Conservation (phyloP, 2,329 filamentous ascomycete genomes). For the Colletotrichum lindemuthianum region DNA sequence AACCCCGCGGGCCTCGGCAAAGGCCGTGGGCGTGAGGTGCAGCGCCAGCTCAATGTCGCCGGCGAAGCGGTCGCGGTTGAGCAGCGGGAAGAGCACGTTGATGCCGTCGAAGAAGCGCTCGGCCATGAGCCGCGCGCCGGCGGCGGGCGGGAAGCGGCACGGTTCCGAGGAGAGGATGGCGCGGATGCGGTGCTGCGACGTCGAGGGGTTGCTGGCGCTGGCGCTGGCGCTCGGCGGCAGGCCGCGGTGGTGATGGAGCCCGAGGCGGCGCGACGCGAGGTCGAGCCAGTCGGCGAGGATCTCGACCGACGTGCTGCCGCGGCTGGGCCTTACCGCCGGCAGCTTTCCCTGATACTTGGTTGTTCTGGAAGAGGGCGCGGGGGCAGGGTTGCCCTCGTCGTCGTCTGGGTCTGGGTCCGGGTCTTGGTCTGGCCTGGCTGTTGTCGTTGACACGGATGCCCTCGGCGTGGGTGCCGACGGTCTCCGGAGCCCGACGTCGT, state of each 20-base stretch:
- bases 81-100: slow-evolving; percentile 21
- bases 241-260: slow-evolving; percentile 20
- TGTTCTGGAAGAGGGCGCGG: no score
- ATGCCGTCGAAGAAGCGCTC: slow-evolving; percentile 20
- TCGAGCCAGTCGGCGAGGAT: slow-evolving; percentile 32
- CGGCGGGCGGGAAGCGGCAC: slow-evolving; percentile 8
- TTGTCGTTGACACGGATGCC: not conserved
- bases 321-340: slow-evolving; percentile 27
- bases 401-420: not conserved
- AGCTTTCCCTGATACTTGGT: slow-evolving; percentile 29
- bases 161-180: slow-evolving; percentile 16
- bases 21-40: not conserved
- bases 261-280: slow-evolving; percentile 26
- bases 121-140: slow-evolving; percentile 7
- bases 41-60: slow-evolving; percentile 17
- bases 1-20: slow-evolving; percentile 13
- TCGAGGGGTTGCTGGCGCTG: not conserved
- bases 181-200: not conserved
- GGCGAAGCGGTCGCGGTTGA: slow-evolving; percentile 13
- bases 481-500: not conserved
- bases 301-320: slow-evolving; percentile 29
- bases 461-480: not conserved
- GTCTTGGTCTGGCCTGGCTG: not conserved
- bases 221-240: not conserved
- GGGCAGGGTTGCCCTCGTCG: not conserved